Evolutionary conservation across 768 basidiomycete species (phyloP), one percentile per base, ranked within the genome.

Genomic region (Hydnomerulius pinastri): DNA sequence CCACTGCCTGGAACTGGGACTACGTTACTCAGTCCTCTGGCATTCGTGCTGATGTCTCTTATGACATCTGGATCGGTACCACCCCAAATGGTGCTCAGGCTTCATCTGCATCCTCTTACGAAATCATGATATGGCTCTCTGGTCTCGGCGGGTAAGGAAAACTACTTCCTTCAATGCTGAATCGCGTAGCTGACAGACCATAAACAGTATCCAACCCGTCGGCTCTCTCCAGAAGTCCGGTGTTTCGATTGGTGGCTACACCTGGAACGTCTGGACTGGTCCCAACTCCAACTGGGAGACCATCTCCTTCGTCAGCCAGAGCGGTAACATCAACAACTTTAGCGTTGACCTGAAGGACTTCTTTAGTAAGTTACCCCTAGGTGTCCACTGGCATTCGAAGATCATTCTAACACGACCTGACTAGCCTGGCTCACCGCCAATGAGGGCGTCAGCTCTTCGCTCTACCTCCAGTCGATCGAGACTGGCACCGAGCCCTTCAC

Each of bases 41-140:
- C 35, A 72, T 82, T 48, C 71, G 79, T 36, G 82, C 81, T 6
- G 79, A 83, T 56, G 80, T 83, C 54, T 67, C 80, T 20, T 82
- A 81, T 51, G 80, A 81, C 51, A 77, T 82, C 38, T 83, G 81
- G 81, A 58, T 73, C 27, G 81, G 81, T 28, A 62, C 54, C 12
- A 63, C 76, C 7, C 57, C 70, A 2, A 60, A 72, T 6, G 80
- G 80, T 37, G 54, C 57, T 0, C 74, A 80, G n/a, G 80, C 80
- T 0, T 68, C 76, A 2, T 53, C 65, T 8, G 71, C 73, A 4
- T 80, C 78, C 5, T 74, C 75, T 2, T 82, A 71, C 56, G 81
- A 82, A 60, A 79, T 82, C 47, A 82, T 82, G 80, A 80, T 82
- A 50, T 82, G 81, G 81, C 73, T 82, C 23, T 81, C 80, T 44